Evolutionary conservation across 192 early-diverging fungal species (phyloP), one percentile per base, ranked within the genome.

Genomic region (Funneliformis geosporum): DNA sequence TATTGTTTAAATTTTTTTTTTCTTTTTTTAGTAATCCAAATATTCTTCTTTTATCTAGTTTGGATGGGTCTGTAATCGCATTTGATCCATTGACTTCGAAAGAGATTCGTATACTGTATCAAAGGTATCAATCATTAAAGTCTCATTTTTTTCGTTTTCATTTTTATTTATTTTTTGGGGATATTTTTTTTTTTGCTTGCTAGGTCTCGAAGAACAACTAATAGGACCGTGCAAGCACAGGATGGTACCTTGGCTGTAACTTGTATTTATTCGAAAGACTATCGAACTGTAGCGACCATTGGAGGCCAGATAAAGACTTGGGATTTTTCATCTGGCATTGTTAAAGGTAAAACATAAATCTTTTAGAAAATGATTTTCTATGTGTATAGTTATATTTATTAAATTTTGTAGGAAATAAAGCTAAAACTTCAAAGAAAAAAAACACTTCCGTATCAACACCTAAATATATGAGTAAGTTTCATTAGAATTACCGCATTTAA

Each of bases 221-320:
- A 55, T 21, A 14, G 50, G 50, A 16, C 4, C 50, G 25, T 23
- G 8, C 62, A 28, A 64, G 1, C 27, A 64, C 11, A 11, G 62
- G 62, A 64, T 5, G n/a, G n/a, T 10, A 28, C 8, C 11, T 64
- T 18, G 11, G 62, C 62, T 25, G 62, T 64, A 4, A 64, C 23
- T 64, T 64, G 62, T 28, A 64, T 64, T 64, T 64, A 64, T 64
- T 64, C 62, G 5, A 64, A 64, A 64, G 62, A 64, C 11, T 64
- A 64, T 4, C 62, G 8, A 64, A 64, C 27, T 27, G 62, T 64
- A 8, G 23, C 27, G 10, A 64, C 4, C 25, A 64, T 28, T 21
- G 62, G 62, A 27, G 11, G 62, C 4, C n/a, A 23, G 25, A 64
- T 64, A 27, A 64, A 64, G 8, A 27, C 62, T 64, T 64, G 62